Evolutionary conservation across 1,284 basidiomycete species (phyloP).

Genomic region (Sparassis latifolia): DNA sequence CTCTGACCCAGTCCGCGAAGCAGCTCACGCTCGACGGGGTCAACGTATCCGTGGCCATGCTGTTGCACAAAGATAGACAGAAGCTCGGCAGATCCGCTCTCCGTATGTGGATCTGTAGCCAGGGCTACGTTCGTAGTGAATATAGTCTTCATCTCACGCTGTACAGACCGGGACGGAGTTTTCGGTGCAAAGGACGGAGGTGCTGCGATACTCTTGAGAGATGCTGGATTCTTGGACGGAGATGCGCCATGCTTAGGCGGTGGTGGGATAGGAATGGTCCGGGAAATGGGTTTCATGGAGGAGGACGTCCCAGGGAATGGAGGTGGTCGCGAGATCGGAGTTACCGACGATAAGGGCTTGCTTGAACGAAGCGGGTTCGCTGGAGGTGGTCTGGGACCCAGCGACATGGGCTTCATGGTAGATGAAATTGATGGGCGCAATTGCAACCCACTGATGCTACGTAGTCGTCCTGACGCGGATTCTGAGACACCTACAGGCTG

Average conservation of each 20-base stretch:
- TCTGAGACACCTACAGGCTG: too few species aligned
- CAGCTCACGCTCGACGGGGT: conserved; percentile 28
- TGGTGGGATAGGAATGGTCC: too few species aligned
- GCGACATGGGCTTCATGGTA: too few species aligned
- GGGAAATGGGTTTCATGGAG: too few species aligned
- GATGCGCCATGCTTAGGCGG: not conserved
- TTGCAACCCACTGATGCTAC: too few species aligned
- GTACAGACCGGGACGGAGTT: conserved; percentile 5
- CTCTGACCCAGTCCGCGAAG: conserved; percentile 35
- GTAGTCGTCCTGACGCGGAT: too few species aligned
- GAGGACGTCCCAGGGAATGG: too few species aligned
- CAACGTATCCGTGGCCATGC: conserved; percentile 24
- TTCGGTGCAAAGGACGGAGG: conserved; percentile 9
- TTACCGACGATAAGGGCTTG: too few species aligned
- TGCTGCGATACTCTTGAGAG: not conserved
- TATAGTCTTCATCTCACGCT: conserved; percentile 31
- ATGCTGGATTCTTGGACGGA: not conserved
- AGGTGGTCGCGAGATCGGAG: too few species aligned
- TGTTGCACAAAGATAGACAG: conserved; percentile 35
- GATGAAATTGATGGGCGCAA: too few species aligned
- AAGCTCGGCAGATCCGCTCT: conserved; percentile 33
- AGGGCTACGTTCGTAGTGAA: conserved; percentile 36
- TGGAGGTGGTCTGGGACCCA: too few species aligned
- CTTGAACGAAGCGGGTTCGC: too few species aligned
- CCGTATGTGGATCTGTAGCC: conserved; percentile 35